Conservation (phyloP, 495 filamentous ascomycete genomes). For the Neurospora sp. region DNA sequence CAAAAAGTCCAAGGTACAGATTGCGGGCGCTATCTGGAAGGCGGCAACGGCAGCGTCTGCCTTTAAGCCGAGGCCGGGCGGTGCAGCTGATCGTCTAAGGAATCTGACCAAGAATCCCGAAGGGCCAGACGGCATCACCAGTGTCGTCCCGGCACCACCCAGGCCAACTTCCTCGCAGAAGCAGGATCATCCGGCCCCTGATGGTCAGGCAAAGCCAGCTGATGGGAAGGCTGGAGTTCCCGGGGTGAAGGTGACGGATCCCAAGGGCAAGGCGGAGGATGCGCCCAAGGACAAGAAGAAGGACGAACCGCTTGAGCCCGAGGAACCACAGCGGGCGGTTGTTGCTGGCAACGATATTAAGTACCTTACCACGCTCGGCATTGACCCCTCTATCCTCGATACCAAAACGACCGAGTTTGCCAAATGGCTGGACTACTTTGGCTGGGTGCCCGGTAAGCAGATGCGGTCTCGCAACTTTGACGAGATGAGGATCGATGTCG, state of each 20-base stretch:
- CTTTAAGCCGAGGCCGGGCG: constrained; percentile 78
- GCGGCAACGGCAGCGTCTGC: constrained; percentile 68
- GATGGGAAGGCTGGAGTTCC: constrained; percentile 30
- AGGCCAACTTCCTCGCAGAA: constrained; percentile 26
- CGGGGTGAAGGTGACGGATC: constrained; percentile 39
- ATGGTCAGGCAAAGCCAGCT: constrained; percentile 18
- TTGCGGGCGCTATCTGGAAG: constrained; percentile 71
- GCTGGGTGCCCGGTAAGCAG: constrained; percentile 69
- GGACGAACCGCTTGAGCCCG: constrained; percentile 24
- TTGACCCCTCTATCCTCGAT: constrained; percentile 60
- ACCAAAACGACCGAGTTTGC: constrained; percentile 58
- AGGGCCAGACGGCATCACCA: constrained; percentile 78
- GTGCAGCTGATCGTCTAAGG: constrained; percentile 63
- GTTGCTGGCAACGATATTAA: constrained; percentile 65
- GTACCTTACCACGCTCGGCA: constrained; percentile 66
- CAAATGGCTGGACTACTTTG: constrained; percentile 72
- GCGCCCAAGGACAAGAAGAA: constrained; percentile 34
- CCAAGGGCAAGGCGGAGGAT: constrained; percentile 22
- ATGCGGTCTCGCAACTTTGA: constrained; percentile 65
- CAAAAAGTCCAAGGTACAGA: constrained; percentile 56
- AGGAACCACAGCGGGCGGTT: constrained; percentile 43
- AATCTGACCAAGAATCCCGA: constrained; percentile 42
- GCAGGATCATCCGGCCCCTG: constrained; percentile 9
- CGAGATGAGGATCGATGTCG: constrained; percentile 69
- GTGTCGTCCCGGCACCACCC: constrained; percentile 70